These are phyloP conservation scores for Monilinia aucupariae DNA, from an alignment of 2,329 filamentous ascomycete genomes.

Conservation along the genomic window DNA sequence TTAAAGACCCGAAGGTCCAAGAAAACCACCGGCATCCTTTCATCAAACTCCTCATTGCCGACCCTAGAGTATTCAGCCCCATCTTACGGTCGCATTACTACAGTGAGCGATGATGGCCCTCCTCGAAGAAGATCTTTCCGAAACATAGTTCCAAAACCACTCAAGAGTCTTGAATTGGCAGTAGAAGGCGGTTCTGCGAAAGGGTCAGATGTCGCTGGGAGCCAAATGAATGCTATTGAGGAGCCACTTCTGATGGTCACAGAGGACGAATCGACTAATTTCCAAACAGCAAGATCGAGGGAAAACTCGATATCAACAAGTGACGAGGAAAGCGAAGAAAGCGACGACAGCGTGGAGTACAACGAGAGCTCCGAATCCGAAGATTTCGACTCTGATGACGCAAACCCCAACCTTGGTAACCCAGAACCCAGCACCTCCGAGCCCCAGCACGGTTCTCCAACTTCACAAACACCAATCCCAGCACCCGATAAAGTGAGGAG, in stretches of 20 bases:
- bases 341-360: not conserved
- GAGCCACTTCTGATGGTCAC: not conserved
- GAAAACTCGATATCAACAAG: not conserved
- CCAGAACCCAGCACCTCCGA: not conserved
- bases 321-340: not conserved
- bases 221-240: not conserved
- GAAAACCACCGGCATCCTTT: no score
- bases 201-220: not conserved
- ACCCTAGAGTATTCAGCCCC: not conserved
- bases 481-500: not conserved
- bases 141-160: not conserved
- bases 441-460: not conserved
- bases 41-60: no score
- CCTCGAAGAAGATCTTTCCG: not conserved
- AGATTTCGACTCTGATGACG: not conserved
- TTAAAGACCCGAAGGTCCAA: not conserved
- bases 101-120: not conserved
- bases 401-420: not conserved
- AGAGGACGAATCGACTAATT: not conserved
- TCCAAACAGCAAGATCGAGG: not conserved
- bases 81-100: not conserved
- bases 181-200: not conserved
- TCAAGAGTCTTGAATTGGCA: not conserved
- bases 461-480: not conserved
- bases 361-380: not conserved